phyloP scores from a whole-genome alignment of 2,329 filamentous ascomycete species.

The Colletotrichum sp. region DNA sequence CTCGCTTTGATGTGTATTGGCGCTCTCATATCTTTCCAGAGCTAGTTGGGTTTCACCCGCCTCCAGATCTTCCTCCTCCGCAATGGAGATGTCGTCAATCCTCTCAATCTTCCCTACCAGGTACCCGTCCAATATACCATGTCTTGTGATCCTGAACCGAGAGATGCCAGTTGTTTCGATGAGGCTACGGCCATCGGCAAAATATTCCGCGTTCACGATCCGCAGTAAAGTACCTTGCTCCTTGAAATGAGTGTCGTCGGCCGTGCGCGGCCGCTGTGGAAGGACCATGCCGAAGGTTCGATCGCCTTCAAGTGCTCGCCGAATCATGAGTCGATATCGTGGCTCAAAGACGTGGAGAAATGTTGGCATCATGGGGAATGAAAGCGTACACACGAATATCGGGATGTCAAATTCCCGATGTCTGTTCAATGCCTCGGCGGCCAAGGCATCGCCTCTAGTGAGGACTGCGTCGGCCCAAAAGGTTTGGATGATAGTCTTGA shows the following conservation, averaged over 20 bases:
- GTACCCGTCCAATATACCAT: conserved; percentile 76
- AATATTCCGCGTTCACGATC: conserved; percentile 74
- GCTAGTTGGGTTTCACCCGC: conserved; percentile 61
- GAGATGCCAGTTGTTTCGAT: conserved; percentile 79
- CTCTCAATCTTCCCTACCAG: conserved; percentile 76
- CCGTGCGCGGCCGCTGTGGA: conserved; percentile 58
- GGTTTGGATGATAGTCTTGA: conserved; percentile 66
- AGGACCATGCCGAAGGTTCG: conserved; percentile 87
- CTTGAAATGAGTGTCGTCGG: conserved; percentile 55
- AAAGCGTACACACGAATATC: conserved; percentile 81
- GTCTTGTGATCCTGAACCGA: conserved; percentile 74
- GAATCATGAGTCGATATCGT: conserved; percentile 89
- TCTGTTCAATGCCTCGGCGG: conserved; percentile 61
- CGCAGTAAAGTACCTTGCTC: conserved; percentile 80
- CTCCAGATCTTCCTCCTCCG: conserved; percentile 81
- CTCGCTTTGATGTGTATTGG: conserved; percentile 10
- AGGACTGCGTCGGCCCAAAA: conserved; percentile 74
- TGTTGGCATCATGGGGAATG: conserved; percentile 83
- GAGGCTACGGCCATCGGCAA: conserved; percentile 81
- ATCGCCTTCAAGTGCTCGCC: conserved; percentile 74
- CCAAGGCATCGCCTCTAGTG: conserved; percentile 59
- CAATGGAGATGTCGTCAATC: conserved; percentile 80
- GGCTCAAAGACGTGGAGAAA: conserved; percentile 93
- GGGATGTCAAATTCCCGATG: conserved; percentile 66
- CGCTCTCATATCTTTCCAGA: conserved; percentile 2